Evolutionary conservation across 2,329 filamentous ascomycete genomes (phyloP), one percentile per base, ranked within the genome.

Genomic region (Diaporthe ilicicola): DNA sequence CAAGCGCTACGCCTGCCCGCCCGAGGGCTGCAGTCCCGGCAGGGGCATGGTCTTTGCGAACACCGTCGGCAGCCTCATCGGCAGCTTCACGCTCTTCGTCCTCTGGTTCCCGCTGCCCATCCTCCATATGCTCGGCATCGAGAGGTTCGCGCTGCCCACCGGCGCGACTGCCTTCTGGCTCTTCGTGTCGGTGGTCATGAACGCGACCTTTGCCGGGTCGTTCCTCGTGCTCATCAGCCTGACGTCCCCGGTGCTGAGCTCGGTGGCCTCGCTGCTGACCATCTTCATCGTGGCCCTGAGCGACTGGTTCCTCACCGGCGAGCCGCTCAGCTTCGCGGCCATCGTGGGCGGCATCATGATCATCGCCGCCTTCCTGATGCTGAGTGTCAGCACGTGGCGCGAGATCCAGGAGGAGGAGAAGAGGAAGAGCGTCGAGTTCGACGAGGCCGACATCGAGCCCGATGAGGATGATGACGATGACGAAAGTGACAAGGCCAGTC

Each of bases 11-110:
- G 95, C 95, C 17, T 99, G 96, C 79, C 96, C 96, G 13, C 96
- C 96, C 0, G 95, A 98, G 75, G 95, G 94, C 62, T 93, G 91
- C 67, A 92, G 89, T 53, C 90, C 96, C 0, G 90, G 89, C n/a
- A 90, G 95, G n/a, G 95, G 94, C 76, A 96, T 97, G 86, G 91
- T 98, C 72, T 98, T 99, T 76, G 95, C 96, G 77, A 98, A 97
- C 79, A 92, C 93, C 0, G 96, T 98, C 77, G 96, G 94, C 67
- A 93, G 91, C 74, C 85, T 95, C 78, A 96, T 99, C 74, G 96
- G 96, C 3, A 77, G 86, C 8, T 98, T 98, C 79, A 99, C 96
- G 0, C 82, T 98, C 32, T 82, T 89, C 0, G 92, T 98, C 8
- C 88, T 99, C 4, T 99, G 96, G 96, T 90, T 98, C 56, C 96